phyloP scores from a whole-genome alignment of 371 early-diverging fungal species.

The Cokeromyces recurvatus region DNA sequence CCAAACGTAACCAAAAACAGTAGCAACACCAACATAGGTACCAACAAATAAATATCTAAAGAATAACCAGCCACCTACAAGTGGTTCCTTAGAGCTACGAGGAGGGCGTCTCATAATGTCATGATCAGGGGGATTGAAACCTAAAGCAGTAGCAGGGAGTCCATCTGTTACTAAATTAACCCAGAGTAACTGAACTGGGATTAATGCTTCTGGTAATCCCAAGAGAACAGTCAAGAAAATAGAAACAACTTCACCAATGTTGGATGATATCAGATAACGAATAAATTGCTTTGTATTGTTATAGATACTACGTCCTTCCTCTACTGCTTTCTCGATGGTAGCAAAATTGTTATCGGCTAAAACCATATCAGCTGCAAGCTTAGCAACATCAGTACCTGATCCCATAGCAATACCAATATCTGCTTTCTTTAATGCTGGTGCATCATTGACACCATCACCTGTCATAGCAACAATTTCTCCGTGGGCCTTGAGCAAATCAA shows the following conservation, averaged over 20 bases:
- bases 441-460: slow-evolving; percentile 99
- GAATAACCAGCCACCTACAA: slow-evolving; percentile 92
- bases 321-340: slow-evolving; percentile 93
- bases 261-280: slow-evolving; percentile 94
- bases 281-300: slow-evolving; percentile 98
- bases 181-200: slow-evolving; percentile 97
- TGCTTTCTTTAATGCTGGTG: slow-evolving; percentile 95
- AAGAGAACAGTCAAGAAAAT: slow-evolving; percentile 94
- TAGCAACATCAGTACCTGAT: slow-evolving; percentile 96
- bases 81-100: slow-evolving; percentile 78
- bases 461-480: slow-evolving; percentile 98
- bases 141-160: slow-evolving; percentile 95
- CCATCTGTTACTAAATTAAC: slow-evolving; percentile 98
- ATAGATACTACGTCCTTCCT: slow-evolving; percentile 96
- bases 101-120: slow-evolving; percentile 94
- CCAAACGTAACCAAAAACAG: slow-evolving; percentile 97
- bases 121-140: slow-evolving; percentile 96
- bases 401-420: slow-evolving; percentile 99
- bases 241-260: slow-evolving; percentile 81
- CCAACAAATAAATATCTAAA: slow-evolving; percentile 92
- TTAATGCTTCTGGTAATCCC: slow-evolving; percentile 95
- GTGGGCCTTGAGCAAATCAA: slow-evolving; percentile 78
- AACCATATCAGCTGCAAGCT: slow-evolving; percentile 96
- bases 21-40: slow-evolving; percentile 89
- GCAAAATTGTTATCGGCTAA: slow-evolving; percentile 97